phyloP scores from a whole-genome alignment of 306 rosid species.

The Carpinus viminea region DNA sequence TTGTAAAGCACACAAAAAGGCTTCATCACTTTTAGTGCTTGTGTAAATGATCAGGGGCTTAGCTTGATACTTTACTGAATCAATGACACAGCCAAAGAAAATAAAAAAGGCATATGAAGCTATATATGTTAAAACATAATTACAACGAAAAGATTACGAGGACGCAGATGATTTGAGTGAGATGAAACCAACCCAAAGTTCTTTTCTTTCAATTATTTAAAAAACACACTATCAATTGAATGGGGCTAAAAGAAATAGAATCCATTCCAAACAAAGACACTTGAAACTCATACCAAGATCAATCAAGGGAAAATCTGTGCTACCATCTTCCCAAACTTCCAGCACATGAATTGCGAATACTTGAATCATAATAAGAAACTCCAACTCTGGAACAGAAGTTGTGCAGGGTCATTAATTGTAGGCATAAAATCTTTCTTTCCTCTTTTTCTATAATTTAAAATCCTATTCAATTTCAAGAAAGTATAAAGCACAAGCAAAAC shows the following conservation, averaged over 20 bases:
- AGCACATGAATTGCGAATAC: conserved; percentile 78
- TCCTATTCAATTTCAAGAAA: neutral
- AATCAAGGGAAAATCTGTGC: conserved; percentile 74
- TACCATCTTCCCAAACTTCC: conserved; percentile 94
- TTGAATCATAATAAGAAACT: conserved; percentile 85
- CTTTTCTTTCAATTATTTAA: conserved; percentile 21
- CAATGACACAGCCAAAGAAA: conserved; percentile 29
- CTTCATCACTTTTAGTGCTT: conserved; percentile 86
- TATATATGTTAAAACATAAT: conserved; percentile 4
- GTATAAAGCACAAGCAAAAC: conserved; percentile 15
- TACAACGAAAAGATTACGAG: conserved; percentile 6
- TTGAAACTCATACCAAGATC: conserved; percentile 66
- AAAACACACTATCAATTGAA: conserved; percentile 17
- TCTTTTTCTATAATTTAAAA: neutral
- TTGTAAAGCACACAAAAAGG: conserved; percentile 87
- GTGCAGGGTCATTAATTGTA: conserved; percentile 24
- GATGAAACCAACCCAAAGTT: conserved; percentile 18
- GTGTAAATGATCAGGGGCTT: conserved; percentile 82
- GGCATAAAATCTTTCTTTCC: neutral
- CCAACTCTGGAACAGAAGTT: conserved; percentile 67
- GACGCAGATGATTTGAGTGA: neutral
- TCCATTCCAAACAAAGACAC: conserved; percentile 26
- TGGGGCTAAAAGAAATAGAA: conserved; percentile 17
- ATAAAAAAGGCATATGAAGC: conserved; percentile 14
- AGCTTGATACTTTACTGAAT: conserved; percentile 93